phyloP scores from a whole-genome alignment of 768 basidiomycete species.

The Sporobolomyces pararoseus region DNA sequence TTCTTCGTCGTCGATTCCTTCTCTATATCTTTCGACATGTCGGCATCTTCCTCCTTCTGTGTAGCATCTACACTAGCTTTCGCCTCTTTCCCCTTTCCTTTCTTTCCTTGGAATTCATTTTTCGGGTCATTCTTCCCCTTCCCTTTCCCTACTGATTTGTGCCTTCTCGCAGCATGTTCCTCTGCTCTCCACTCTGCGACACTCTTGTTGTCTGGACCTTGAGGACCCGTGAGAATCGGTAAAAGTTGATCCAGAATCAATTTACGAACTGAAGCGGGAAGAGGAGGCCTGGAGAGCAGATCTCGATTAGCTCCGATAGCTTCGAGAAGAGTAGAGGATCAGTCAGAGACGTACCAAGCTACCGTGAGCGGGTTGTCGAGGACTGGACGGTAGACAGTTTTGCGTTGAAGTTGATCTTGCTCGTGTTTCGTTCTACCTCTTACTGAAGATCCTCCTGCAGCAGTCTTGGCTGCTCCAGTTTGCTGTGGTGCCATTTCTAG shows the following conservation, averaged over 20 bases:
- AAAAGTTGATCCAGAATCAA: slow-evolving; percentile 31
- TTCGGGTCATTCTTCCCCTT: neutral
- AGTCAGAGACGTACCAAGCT: slow-evolving; percentile 25
- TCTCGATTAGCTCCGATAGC: too few species aligned
- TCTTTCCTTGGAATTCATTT: too few species aligned
- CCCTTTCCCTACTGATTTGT: neutral
- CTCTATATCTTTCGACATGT: neutral
- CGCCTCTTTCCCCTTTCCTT: too few species aligned
- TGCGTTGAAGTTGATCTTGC: slow-evolving; percentile 18
- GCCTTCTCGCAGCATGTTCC: slow-evolving; percentile 23
- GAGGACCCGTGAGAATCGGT: neutral
- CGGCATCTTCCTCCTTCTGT: too few species aligned
- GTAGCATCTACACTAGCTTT: too few species aligned
- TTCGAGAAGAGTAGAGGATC: too few species aligned
- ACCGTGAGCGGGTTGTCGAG: slow-evolving; percentile 30
- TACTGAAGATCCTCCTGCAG: slow-evolving; percentile 21
- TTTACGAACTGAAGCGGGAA: slow-evolving; percentile 16
- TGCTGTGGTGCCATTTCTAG: neutral
- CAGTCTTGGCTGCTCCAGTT: neutral
- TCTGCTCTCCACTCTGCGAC: slow-evolving; percentile 30
- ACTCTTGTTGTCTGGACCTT: neutral
- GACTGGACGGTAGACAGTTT: slow-evolving; percentile 29
- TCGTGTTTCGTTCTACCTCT: slow-evolving; percentile 20
- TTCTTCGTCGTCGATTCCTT: too few species aligned
- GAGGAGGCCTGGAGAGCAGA: slow-evolving; percentile 27